A percentile compares a stretch with the other conserved stretches of the same genome.
Conservation (phyloP, 495 filamentous ascomycete species). For the Lasiosphaeria ovina region DNA sequence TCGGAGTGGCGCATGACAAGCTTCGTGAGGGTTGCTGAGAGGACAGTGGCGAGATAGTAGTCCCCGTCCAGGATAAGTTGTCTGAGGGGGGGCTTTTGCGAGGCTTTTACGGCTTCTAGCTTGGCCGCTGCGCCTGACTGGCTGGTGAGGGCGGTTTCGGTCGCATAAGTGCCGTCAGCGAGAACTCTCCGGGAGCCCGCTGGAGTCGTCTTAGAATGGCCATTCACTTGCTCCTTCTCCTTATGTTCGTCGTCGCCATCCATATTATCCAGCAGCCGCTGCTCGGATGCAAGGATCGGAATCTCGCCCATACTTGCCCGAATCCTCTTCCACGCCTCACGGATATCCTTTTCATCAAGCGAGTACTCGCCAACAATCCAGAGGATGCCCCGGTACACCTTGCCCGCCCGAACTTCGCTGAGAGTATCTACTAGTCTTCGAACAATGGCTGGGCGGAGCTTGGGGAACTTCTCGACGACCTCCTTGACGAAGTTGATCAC, state of each 20-base stretch:
- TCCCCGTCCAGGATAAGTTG: constrained; percentile 97
- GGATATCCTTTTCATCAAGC: constrained; percentile 87
- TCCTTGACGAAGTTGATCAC: constrained; percentile 99
- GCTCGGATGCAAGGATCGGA: constrained; percentile 93
- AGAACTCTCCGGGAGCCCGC: constrained; percentile 87
- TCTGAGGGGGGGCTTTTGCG: constrained; percentile 92
- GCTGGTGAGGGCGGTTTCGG: constrained; percentile 92
- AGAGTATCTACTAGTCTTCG: constrained; percentile 86
- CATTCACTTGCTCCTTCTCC: constrained; percentile 71
- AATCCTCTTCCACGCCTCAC: constrained; percentile 96
- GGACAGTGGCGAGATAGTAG: constrained; percentile 92
- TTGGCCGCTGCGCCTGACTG: constrained; percentile 85
- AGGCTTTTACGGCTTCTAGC: constrained; percentile 93
- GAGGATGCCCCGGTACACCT: constrained; percentile 92
- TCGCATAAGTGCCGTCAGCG: constrained; percentile 96
- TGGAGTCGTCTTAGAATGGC: constrained; percentile 71
- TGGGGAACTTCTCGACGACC: constrained; percentile 96
- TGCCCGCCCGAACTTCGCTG: constrained; percentile 91
- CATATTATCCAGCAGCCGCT: constrained; percentile 74
- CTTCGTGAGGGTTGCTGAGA: constrained; percentile 93
- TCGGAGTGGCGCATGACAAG: constrained; percentile 97
- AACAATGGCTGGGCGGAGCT: constrained; percentile 81
- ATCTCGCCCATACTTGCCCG: constrained; percentile 94
- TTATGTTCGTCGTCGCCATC: constrained; percentile 54
- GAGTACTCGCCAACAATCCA: constrained; percentile 99